Conservation (phyloP, 257 asterid species). For the Capsicum baccatum region DNA sequence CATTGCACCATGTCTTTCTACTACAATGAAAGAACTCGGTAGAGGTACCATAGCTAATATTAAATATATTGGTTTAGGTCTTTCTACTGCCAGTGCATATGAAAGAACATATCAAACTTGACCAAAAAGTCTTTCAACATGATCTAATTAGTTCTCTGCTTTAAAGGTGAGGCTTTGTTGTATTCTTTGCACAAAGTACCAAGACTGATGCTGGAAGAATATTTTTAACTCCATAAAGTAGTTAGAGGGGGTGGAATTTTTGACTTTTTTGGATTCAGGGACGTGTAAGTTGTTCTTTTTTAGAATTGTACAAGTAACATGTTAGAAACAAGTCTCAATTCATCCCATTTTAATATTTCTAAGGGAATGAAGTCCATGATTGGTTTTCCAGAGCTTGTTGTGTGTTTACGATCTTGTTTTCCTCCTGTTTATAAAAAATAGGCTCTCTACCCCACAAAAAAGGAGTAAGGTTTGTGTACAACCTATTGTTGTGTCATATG, state of each 20-base stretch:
- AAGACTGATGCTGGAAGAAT: background rate
- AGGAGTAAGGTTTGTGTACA: too few species aligned
- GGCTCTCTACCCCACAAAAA: too few species aligned
- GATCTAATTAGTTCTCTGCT: conserved; percentile 49
- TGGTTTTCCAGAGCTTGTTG: background rate
- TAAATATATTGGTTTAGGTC: conserved; percentile 78
- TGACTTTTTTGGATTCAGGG: background rate
- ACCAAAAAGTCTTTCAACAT: conserved; percentile 74
- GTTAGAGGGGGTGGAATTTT: background rate
- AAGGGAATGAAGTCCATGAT: background rate
- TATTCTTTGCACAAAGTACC: conserved; percentile 21
- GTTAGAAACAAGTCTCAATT: conserved; percentile 12
- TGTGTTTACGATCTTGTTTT: background rate
- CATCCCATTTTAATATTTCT: background rate
- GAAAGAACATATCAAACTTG: conserved; percentile 70
- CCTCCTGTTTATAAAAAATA: too few species aligned
- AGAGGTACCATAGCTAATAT: conserved; percentile 78
- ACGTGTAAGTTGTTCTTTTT: background rate
- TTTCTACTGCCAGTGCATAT: conserved; percentile 92
- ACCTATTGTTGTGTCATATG: too few species aligned
- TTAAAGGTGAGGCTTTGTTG: conserved; percentile 4
- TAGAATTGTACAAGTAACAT: conserved; percentile 24
- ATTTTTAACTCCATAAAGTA: background rate
- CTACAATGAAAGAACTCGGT: conserved; percentile 71
- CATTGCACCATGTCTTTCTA: conserved; percentile 71